Evolutionary conservation across 2,329 filamentous ascomycete genomes (phyloP).

Genomic region (Alternaria brassicicola): DNA sequence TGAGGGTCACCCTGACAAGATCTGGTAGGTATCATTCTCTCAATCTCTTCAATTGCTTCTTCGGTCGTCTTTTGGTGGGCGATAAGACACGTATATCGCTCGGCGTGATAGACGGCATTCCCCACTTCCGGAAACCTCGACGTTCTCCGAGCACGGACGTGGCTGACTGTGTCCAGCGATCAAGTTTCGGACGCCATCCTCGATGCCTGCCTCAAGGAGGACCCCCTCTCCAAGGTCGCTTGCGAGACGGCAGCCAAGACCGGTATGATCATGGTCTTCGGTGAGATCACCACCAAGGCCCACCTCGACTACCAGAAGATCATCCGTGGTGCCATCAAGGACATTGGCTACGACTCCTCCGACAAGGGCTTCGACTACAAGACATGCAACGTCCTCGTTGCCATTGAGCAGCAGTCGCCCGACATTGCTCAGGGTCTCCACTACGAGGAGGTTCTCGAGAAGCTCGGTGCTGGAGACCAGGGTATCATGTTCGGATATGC

Average conservation of each 20-base stretch:
- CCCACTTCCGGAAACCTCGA: not conserved
- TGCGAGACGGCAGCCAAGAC: constrained; percentile 99
- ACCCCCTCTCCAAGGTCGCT: constrained; percentile 96
- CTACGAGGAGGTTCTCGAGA: constrained; percentile 96
- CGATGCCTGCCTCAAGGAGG: constrained; percentile 93
- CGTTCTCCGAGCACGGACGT: not conserved
- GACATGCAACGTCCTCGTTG: constrained; percentile 97
- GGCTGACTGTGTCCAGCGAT: constrained; percentile 62
- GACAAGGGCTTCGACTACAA: constrained; percentile 99
- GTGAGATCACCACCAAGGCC: constrained; percentile 96
- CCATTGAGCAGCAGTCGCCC: constrained; percentile 98
- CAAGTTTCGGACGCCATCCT: constrained; percentile 98
- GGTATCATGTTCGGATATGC: constrained; percentile 99
- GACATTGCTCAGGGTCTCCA: constrained; percentile 99
- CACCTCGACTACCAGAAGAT: constrained; percentile 97
- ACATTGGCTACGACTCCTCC: constrained; percentile 97
- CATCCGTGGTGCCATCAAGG: constrained; percentile 92
- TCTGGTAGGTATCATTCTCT: constrained; percentile 62
- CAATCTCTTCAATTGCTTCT: not conserved
- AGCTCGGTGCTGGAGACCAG: constrained; percentile 98
- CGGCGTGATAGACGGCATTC: not conserved
- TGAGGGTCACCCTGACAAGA: constrained; percentile 84
- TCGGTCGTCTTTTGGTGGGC: not conserved
- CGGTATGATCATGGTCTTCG: constrained; percentile 87
- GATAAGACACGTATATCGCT: constrained; percentile 6